Evolutionary conservation across 306 rosid genomes (phyloP).

Genomic region (Malus domestica): DNA sequence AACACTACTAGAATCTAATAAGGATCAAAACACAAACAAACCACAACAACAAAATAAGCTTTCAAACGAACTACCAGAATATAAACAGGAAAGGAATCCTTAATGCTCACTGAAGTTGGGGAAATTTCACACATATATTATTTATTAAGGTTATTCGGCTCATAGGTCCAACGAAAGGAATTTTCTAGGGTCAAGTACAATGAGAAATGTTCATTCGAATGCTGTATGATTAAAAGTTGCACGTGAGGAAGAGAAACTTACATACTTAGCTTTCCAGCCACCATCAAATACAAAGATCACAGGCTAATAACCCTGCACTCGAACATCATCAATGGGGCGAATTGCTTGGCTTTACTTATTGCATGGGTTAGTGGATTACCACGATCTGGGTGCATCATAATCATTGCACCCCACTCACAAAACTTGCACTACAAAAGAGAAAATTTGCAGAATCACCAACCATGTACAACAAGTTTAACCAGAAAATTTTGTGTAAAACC

Average conservation of each 20-base stretch:
- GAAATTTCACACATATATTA: background rate
- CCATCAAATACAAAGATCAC: constrained; percentile 41
- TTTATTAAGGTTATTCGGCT: background rate
- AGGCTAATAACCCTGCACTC: constrained; percentile 84
- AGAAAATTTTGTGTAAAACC: background rate
- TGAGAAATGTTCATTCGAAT: background rate
- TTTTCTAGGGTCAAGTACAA: background rate
- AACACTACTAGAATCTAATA: background rate
- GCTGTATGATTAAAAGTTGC: background rate
- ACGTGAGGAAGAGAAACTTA: constrained; percentile 32
- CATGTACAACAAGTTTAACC: background rate
- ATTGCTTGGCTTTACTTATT: constrained; percentile 51
- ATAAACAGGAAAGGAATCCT: background rate
- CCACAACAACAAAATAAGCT: background rate
- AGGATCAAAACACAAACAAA: background rate
- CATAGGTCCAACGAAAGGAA: background rate
- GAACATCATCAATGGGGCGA: constrained; percentile 63
- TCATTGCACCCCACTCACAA: constrained; percentile 94
- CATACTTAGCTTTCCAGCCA: constrained; percentile 88
- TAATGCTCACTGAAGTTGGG: too few relatives aligned
- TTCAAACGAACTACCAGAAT: background rate
- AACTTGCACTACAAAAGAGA: constrained; percentile 65
- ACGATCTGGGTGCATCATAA: constrained; percentile 59
- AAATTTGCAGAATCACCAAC: background rate
- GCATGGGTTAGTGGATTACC: constrained; percentile 44